Percentiles rank a stretch among this genome's conserved stretches.
Evolutionary conservation across 805 yeast species (phyloP).

Genomic region (Yamadazyma ubonensis): DNA sequence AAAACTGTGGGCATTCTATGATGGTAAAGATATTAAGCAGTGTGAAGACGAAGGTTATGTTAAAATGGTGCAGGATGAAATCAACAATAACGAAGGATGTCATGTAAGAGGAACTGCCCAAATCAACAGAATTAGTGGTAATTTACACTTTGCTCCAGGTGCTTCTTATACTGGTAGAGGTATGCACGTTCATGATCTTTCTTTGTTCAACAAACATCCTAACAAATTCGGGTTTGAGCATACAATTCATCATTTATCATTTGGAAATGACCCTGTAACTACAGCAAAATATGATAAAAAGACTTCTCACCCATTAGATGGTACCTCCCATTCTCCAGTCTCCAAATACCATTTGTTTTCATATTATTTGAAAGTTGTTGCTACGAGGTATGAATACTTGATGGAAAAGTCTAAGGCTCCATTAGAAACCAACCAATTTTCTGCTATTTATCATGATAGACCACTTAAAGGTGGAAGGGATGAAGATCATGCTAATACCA

Average conservation of each 20-base stretch:
- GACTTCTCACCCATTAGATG: slow-evolving; percentile 70
- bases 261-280: slow-evolving; percentile 60
- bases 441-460: slow-evolving; percentile 84
- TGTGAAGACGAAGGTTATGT: slow-evolving; percentile 91
- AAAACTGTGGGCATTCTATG: slow-evolving; percentile 84
- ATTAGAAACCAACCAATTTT: slow-evolving; percentile 84
- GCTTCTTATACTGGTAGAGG: slow-evolving; percentile 58
- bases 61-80: slow-evolving; percentile 50
- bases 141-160: slow-evolving; percentile 96
- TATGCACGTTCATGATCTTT: slow-evolving; percentile 81
- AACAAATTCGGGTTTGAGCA: slow-evolving; percentile 75
- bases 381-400: slow-evolving; percentile 78
- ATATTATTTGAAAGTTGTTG: slow-evolving; percentile 86
- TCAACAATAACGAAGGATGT: slow-evolving; percentile 74
- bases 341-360: slow-evolving; percentile 64
- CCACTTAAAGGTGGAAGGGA: slow-evolving; percentile 86
- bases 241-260: slow-evolving; percentile 73
- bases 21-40: slow-evolving; percentile 83
- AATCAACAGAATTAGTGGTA: slow-evolving; percentile 85
- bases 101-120: slow-evolving; percentile 75
- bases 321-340: slow-evolving; percentile 33
- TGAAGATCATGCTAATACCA: slow-evolving; percentile 83
- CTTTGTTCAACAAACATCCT: slow-evolving; percentile 58
- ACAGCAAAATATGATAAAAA: slow-evolving; percentile 20
- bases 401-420: slow-evolving; percentile 37